A percentile compares a stretch with the other conserved stretches of the same genome.
Evolutionary conservation across 2,329 filamentous ascomycete species (phyloP).

Genomic region (Ambrosiella cleistominuta): DNA sequence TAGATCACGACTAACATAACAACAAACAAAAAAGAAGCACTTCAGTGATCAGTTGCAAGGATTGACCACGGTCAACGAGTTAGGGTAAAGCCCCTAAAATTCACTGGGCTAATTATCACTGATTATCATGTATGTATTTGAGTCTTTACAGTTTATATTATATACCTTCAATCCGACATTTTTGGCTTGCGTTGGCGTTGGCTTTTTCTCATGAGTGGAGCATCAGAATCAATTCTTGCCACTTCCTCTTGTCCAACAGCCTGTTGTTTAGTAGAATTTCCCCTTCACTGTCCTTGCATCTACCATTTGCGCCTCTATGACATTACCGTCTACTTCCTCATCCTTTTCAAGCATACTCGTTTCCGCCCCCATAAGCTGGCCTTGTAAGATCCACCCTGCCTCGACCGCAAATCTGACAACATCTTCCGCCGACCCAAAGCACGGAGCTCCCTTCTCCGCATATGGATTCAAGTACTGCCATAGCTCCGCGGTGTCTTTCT

Average conservation of each 20-base stretch:
- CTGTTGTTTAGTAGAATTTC: not conserved
- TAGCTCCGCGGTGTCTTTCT: conserved; percentile 31
- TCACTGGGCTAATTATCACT: not conserved
- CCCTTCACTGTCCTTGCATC: not conserved
- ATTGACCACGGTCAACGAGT: not conserved
- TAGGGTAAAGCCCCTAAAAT: not conserved
- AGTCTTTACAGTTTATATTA: not conserved
- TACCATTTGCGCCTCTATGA: not conserved
- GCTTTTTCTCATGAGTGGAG: not conserved
- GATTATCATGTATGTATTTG: not conserved
- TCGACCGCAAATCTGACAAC: conserved; percentile 40
- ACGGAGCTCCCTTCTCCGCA: conserved; percentile 28
- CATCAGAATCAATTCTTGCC: not conserved
- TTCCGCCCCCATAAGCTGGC: conserved; percentile 28
- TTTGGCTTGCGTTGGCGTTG: conserved; percentile 2
- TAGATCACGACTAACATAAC: not conserved
- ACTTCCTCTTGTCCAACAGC: not conserved
- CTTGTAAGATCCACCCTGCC: conserved; percentile 37
- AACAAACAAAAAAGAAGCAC: not conserved
- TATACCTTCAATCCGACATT: not conserved
- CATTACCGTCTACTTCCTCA: conserved; percentile 14
- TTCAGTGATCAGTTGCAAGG: not conserved
- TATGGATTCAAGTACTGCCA: conserved; percentile 36
- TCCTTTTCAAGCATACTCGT: conserved; percentile 17
- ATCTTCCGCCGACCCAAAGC: conserved; percentile 38